Percentiles rank a stretch among this genome's conserved stretches.
phyloP scores from a whole-genome alignment of 108 stramenopile species.

The Schizochytrium sp. region DNA sequence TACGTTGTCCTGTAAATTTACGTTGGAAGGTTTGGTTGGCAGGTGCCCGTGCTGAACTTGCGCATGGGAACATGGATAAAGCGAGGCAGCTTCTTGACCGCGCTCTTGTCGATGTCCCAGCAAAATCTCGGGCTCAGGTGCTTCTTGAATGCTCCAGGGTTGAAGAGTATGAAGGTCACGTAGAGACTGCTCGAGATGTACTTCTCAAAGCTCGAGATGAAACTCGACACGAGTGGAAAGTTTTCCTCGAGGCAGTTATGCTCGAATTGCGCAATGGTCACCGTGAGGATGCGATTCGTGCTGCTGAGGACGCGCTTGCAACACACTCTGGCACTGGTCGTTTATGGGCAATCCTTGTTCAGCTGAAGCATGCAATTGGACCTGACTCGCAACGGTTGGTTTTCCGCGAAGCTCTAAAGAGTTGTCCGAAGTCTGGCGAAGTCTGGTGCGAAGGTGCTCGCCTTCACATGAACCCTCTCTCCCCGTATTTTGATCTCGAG shows the following conservation, averaged over 20 bases:
- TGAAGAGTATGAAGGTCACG: conserved; percentile 90
- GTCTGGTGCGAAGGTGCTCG: conserved; percentile 95
- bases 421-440: conserved; percentile 96
- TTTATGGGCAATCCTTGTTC: conserved; percentile 93
- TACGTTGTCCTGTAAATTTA: conserved; percentile 88
- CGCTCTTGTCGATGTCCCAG: conserved; percentile 88
- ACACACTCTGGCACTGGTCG: conserved; percentile 92
- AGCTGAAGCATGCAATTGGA: conserved; percentile 84
- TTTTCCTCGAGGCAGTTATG: conserved; percentile 91
- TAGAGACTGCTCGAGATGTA: conserved; percentile 85
- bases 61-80: conserved; percentile 80
- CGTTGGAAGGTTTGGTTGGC: conserved; percentile 96
- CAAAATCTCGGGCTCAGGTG: conserved; percentile 87
- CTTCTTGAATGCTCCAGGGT: conserved; percentile 90
- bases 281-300: conserved; percentile 75
- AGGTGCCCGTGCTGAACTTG: conserved; percentile 92
- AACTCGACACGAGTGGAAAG: conserved; percentile 91
- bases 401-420: conserved; percentile 84
- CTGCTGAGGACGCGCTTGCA: conserved; percentile 83
- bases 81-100: conserved; percentile 86
- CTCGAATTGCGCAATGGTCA: conserved; percentile 86
- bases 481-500: conserved; percentile 84
- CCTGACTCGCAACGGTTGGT: conserved; percentile 84
- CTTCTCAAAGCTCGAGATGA: conserved; percentile 80
- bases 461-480: conserved; percentile 72